Evolutionary conservation across 2,329 filamentous ascomycete genomes (phyloP).

Genomic region (Coniella lustricola): DNA sequence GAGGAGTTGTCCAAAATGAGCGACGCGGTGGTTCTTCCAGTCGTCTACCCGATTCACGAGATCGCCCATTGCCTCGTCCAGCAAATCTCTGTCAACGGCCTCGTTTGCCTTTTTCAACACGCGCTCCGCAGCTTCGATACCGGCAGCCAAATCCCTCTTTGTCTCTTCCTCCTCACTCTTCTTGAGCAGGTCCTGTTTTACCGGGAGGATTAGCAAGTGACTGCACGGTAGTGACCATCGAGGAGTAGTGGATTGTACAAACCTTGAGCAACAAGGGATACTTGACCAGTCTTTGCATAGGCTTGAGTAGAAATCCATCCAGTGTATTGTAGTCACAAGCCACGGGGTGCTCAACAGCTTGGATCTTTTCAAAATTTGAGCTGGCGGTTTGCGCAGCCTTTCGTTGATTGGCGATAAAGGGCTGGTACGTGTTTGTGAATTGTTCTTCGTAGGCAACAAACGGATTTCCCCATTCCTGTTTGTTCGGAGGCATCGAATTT

Average conservation of each 20-base stretch:
- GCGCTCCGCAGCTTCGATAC: constrained; percentile 74
- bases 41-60: constrained; percentile 81
- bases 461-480: constrained; percentile 91
- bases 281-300: constrained; percentile 91
- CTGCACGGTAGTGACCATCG: neutral
- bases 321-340: constrained; percentile 81
- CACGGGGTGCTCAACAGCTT: constrained; percentile 66
- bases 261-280: constrained; percentile 87
- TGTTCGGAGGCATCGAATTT: constrained; percentile 68
- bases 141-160: constrained; percentile 64
- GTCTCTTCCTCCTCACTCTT: constrained; percentile 69
- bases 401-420: constrained; percentile 94
- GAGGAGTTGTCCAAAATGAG: constrained; percentile 84
- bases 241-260: constrained; percentile 22
- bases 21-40: constrained; percentile 89
- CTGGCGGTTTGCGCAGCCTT: constrained; percentile 82
- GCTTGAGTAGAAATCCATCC: constrained; percentile 89
- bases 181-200: constrained; percentile 68
- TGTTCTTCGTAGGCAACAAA: constrained; percentile 79
- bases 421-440: constrained; percentile 81
- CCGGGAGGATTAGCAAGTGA: constrained; percentile 21
- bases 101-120: constrained; percentile 83
- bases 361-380: constrained; percentile 80
- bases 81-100: constrained; percentile 80
- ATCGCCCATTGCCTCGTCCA: constrained; percentile 77